phyloP scores from a whole-genome alignment of 2,329 filamentous ascomycete genomes.

The Coniella vitis region DNA sequence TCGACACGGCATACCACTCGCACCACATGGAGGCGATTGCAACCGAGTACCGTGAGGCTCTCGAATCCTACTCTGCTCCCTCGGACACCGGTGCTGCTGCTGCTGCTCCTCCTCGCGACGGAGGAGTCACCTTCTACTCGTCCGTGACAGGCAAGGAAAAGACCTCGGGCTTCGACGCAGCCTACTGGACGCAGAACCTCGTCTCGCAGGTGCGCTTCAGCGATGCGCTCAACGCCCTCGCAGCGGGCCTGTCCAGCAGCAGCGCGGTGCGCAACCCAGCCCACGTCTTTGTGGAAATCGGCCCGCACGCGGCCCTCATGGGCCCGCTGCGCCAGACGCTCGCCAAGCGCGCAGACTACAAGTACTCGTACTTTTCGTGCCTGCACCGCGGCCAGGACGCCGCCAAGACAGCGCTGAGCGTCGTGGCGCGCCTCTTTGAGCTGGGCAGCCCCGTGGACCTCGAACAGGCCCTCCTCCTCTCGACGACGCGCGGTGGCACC shows the following conservation, averaged over 20 bases:
- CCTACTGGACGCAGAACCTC: conserved; percentile 27
- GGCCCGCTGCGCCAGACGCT: conserved; percentile 20
- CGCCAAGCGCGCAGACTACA: background rate
- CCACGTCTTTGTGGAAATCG: conserved; percentile 20
- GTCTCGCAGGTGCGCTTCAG: conserved; percentile 24
- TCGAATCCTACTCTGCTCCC: background rate
- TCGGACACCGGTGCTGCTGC: background rate
- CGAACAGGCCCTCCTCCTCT: background rate
- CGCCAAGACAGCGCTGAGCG: background rate
- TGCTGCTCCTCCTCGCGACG: background rate
- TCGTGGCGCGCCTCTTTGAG: background rate
- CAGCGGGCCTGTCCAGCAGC: background rate
- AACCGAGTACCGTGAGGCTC: conserved; percentile 17
- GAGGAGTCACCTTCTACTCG: background rate
- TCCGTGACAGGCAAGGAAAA: background rate
- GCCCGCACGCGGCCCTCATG: conserved; percentile 22
- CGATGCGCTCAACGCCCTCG: conserved; percentile 10
- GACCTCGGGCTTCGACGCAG: background rate
- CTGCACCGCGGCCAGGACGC: background rate
- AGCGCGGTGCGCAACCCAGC: background rate
- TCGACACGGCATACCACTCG: conserved; percentile 32
- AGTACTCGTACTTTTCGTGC: background rate
- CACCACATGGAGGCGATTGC: conserved; percentile 25
- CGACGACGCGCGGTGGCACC: too few species aligned
- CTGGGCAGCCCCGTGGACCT: background rate